These are phyloP conservation scores for Funneliformis mosseae DNA, from an alignment of 192 early-diverging fungal species.

Conservation along the genomic window DNA sequence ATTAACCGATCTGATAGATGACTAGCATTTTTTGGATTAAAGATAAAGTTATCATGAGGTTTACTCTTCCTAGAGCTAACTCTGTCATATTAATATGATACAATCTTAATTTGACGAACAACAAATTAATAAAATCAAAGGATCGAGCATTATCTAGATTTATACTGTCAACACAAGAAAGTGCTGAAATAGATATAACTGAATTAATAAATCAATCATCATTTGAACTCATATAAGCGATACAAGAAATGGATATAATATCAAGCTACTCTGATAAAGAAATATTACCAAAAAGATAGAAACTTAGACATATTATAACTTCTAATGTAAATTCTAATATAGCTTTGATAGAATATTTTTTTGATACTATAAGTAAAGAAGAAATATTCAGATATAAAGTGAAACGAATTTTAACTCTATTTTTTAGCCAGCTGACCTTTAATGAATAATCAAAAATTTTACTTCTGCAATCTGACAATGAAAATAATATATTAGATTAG, in stretches of 20 bases:
- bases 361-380: constrained; percentile 13
- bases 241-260: no score
- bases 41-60: background rate
- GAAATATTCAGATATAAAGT: constrained; percentile 12
- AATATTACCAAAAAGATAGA: background rate
- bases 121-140: background rate
- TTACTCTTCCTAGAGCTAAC: background rate
- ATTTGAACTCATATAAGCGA: no score
- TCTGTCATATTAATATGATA: background rate
- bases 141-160: background rate
- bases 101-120: background rate
- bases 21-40: background rate
- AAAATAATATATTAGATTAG: constrained; percentile 10
- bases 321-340: constrained; percentile 4
- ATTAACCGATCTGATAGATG: background rate
- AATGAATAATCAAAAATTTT: background rate
- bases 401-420: background rate
- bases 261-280: background rate
- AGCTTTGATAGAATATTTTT: constrained; percentile 6
- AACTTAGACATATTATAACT: background rate
- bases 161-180: no score
- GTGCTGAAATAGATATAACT: no score
- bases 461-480: background rate
- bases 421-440: constrained; percentile 14
- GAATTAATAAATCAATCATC: no score